Evolutionary conservation across 306 rosid genomes (phyloP).

Genomic region (Sphenostylis stenocarpa): DNA sequence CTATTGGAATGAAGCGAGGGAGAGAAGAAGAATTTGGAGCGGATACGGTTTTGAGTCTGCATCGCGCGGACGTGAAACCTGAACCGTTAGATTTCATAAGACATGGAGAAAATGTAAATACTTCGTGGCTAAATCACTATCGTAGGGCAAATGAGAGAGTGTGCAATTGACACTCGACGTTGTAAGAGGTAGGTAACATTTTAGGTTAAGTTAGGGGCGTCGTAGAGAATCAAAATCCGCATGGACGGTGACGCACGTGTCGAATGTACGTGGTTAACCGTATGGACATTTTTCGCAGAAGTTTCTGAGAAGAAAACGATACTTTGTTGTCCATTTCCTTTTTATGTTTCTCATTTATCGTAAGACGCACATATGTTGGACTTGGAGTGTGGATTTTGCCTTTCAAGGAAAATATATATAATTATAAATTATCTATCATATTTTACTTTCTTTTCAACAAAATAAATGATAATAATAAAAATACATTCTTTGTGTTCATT

Average conservation of each 20-base stretch:
- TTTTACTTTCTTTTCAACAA: background rate
- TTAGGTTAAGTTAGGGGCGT: conserved; percentile 4
- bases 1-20: conserved; percentile 51
- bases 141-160: conserved; percentile 38
- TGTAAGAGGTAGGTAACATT: background rate
- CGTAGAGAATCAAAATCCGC: conserved; percentile 21
- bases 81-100: conserved; percentile 46
- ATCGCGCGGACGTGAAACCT: conserved; percentile 37
- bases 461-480: background rate
- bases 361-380: too few relatives aligned
- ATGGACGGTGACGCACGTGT: conserved; percentile 41
- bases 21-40: conserved; percentile 39
- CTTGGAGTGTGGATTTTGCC: background rate
- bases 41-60: conserved; percentile 38
- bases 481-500: too few relatives aligned
- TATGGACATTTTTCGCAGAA: conserved; percentile 32
- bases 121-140: conserved; percentile 48
- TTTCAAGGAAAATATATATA: background rate
- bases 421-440: background rate
- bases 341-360: too few relatives aligned
- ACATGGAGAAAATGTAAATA: conserved; percentile 18
- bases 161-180: background rate
- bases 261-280: conserved; percentile 29
- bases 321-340: background rate
- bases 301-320: conserved; percentile 33